Base-by-base conservation (phyloP, 2,329 filamentous ascomycete genomes). In the Exserohilum turcica region DNA sequence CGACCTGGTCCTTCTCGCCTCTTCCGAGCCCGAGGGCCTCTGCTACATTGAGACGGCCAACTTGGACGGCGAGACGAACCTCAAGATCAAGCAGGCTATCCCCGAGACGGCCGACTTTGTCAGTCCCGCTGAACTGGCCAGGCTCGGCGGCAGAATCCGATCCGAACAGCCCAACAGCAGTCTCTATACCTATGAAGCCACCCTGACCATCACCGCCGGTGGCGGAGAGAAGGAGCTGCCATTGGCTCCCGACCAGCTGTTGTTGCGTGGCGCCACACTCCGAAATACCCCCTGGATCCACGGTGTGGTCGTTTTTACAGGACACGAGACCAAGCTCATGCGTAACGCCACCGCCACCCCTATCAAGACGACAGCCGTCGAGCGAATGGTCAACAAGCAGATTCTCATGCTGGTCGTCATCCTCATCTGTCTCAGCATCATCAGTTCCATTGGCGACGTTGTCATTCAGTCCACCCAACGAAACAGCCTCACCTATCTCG, bases 31-130 rank as follows among this genome's bases (percentile, higher is more conserved):
- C 1, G 94, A 99, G 78, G 94, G 94, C 66, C 79, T 99, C 51
- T 99, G 94, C 77, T 99, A 99, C 74, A 97, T 99, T 70, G 94
- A 99, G 78, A 99, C 94, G 2, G 93, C 94, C 19, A 99, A 99
- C 72, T 80, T 99, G 53, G 94, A 99, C 67, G 94, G 94, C 64
- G 94, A 99, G 77, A 99, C 94, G 16, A 99, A 99, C 72, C 79
- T 99, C 64, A 99, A 99, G 78, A 96, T 99, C 78, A 99, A 99
- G 78, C 94, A 99, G 78, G 93, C 87, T 2, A 87, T 97, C 48
- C 93, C 94, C 0, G 94, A 99, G 78, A 99, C 94, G 0, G 87
- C 89, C 12, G 82, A 89, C 56, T 82, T 97, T 71, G 92, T 99
- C 54, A 96, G 91, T 70, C 86, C 92, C 15, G 86, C 84, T 59